Base-by-base conservation (phyloP, 116 monocot species). In the Posidonia oceanica region DNA sequence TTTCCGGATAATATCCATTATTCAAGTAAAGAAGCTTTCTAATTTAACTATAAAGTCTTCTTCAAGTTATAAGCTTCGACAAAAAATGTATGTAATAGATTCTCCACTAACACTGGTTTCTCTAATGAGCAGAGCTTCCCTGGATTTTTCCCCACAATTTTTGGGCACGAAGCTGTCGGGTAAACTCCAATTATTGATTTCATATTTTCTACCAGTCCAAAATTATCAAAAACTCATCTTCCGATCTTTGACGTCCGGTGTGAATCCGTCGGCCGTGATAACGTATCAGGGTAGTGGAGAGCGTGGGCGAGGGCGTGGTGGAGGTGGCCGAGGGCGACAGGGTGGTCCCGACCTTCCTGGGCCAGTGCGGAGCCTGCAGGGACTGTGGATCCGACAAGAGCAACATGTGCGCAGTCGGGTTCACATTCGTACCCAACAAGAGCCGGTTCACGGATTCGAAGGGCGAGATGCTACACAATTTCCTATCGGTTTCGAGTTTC, bases 81-180 rank as follows among this genome's bases (percentile, higher is more conserved):
- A n/a, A n/a, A n/a, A n/a, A n/a, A n/a, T n/a, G n/a, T n/a, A n/a
- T n/a, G n/a, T n/a, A n/a, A n/a, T n/a, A n/a, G n/a, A n/a, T n/a
- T 29, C 29, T 29, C 29, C 29, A 29, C 29, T 29, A 29, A 29
- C 29, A 29, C 29, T 29, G 29, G 29, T 29, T 29, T 29, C 29
- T 5, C 4, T 23, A 36, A n/a, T 42, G 36, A 39, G 4, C 75
- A 85, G 83, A 72, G 67, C 14, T 74, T 77, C 64, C 81, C 81
- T 0, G 81, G 14, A 1, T 17, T 73, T 40, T 84, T 83, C 64
- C 94, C 95, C 7, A 75, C 55, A 21, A 88, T 95, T 18, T 77
- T 88, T 54, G 95, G 95, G 12, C 95, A 95, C 71, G 95, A 95
- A 44, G 91, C 95, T 0, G 75, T 80, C 76, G 95, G 95, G 95